These are phyloP conservation scores for Lentinula sp. DNA, from an alignment of 768 basidiomycete genomes.

Conservation along the genomic window DNA sequence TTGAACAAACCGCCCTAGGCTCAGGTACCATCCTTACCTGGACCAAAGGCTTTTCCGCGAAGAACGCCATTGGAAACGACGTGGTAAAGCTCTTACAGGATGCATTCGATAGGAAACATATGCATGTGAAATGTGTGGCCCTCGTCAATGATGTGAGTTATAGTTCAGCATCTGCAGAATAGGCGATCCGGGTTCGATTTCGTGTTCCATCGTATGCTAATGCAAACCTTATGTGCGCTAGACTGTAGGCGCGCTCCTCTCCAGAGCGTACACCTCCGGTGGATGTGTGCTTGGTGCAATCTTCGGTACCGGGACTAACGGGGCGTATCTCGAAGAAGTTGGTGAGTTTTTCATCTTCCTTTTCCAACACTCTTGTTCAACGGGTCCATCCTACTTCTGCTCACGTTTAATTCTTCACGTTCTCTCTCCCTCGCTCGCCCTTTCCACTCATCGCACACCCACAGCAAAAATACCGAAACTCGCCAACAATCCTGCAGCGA, in stretches of 20 bases:
- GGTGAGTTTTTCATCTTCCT: constrained; percentile 22
- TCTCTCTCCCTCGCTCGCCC: neutral
- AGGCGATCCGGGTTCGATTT: neutral
- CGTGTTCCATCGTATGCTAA: neutral
- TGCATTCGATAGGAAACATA: constrained; percentile 86
- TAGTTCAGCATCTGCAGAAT: neutral
- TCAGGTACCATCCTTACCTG: constrained; percentile 88
- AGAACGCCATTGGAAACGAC: constrained; percentile 84
- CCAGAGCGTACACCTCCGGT: constrained; percentile 89
- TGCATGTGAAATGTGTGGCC: constrained; percentile 87
- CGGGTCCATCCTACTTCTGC: too few relatives aligned
- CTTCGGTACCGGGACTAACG: constrained; percentile 98
- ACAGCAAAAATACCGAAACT: constrained; percentile 78
- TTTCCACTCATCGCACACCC: neutral
- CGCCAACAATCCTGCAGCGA: constrained; percentile 50
- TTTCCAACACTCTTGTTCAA: neutral
- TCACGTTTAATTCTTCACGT: too few relatives aligned
- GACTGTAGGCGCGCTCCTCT: constrained; percentile 95
- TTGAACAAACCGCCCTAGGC: constrained; percentile 91
- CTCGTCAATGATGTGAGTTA: constrained; percentile 86
- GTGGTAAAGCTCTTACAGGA: constrained; percentile 87
- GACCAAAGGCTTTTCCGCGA: constrained; percentile 95
- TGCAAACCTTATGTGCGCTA: constrained; percentile 19
- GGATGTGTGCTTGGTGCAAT: constrained; percentile 87
- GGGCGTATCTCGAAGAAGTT: constrained; percentile 90